Base-by-base conservation (phyloP, 2,329 filamentous ascomycete species). In the Xylariaceae sp. region DNA sequence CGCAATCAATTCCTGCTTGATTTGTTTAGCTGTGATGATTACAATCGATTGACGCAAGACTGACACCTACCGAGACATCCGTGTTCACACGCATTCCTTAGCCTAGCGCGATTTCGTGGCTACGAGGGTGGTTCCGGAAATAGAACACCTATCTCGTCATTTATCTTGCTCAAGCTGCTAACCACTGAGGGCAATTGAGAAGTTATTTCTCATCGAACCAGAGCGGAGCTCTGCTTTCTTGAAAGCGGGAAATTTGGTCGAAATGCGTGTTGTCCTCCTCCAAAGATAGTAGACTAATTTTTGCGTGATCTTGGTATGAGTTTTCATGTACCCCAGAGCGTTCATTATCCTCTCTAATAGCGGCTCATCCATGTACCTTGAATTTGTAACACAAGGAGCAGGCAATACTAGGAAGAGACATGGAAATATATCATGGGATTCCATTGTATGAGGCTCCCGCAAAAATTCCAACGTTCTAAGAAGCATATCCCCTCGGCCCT, bases 241-340 rank as follows among this genome's bases (percentile, higher is more conserved):
- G 69, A 88, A 90, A 11, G 69, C 70, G 46, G 63, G 66, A 45
- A 61, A 53, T 24, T 58, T 51, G 28, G 39, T 58, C 16, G 69
- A 63, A 19, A 58, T 29, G 6, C 50, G 54, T 8, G 64, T 65
- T 6, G 62, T 72, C 57, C 82, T 82, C 64, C 77, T 84, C 90
- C 93, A 97, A n/a, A 98, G 79, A 62, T 92, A 93, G 73, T 96
- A 98, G 19, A 91, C 86, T 47, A 99, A 79, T 74, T 96, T 96
- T 40, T 88, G 82, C 1, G 91, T 95, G 63, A 86, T 79, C 75
- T 96, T 97, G 63, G 80, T 83, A 66, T 85, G 78, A 8, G 82
- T 72, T 66, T 87, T 75, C 11, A 73, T 74, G 71, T 93, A 98
- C 1, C 94, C 93, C 33, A 99, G 74, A 44, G 82, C 84, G 3